These are phyloP conservation scores for Aspergillus carbonarius DNA, from an alignment of 2,329 filamentous ascomycete genomes.

Conservation along the genomic window DNA sequence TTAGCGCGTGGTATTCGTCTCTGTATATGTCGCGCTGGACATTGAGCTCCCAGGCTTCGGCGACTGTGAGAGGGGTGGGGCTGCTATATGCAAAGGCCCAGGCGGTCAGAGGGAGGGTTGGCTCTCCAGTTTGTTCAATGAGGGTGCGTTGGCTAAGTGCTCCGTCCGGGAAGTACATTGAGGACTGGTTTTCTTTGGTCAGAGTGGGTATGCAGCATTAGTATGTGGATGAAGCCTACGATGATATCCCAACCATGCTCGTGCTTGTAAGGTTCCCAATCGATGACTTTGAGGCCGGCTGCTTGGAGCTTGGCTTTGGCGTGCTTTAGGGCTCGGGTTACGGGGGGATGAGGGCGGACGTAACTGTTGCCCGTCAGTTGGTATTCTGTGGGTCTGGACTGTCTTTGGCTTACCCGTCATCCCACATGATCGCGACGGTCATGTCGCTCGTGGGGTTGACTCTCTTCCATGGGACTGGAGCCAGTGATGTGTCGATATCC, in stretches of 20 bases:
- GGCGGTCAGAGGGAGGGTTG: slow-evolving; percentile 46
- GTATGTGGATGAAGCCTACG: slow-evolving; percentile 18
- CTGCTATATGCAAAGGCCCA: slow-evolving; percentile 35
- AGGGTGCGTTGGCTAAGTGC: slow-evolving; percentile 32
- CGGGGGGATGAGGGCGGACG: slow-evolving; percentile 65
- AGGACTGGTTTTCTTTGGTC: slow-evolving; percentile 30
- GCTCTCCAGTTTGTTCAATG: slow-evolving; percentile 44
- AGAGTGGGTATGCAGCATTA: not conserved
- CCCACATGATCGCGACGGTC: slow-evolving; percentile 60
- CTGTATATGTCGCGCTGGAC: slow-evolving; percentile 28
- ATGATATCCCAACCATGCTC: slow-evolving; percentile 36
- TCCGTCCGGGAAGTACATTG: slow-evolving; percentile 52
- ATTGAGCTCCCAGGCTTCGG: slow-evolving; percentile 31
- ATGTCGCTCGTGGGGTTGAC: slow-evolving; percentile 25
- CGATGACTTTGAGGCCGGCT: slow-evolving; percentile 46
- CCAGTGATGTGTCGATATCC: slow-evolving; percentile 42
- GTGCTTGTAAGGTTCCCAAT: slow-evolving; percentile 38
- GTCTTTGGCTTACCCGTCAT: slow-evolving; percentile 51
- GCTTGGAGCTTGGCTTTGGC: slow-evolving; percentile 35
- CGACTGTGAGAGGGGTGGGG: slow-evolving; percentile 22
- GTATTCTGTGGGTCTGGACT: not conserved
- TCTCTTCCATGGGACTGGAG: slow-evolving; percentile 44
- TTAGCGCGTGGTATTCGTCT: slow-evolving; percentile 33
- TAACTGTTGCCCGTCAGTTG: slow-evolving; percentile 34
- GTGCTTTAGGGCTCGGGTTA: slow-evolving; percentile 45